Evolutionary conservation across 495 filamentous ascomycete species (phyloP), one percentile per base, ranked within the genome.

Genomic region (Delitschia confertaspora): DNA sequence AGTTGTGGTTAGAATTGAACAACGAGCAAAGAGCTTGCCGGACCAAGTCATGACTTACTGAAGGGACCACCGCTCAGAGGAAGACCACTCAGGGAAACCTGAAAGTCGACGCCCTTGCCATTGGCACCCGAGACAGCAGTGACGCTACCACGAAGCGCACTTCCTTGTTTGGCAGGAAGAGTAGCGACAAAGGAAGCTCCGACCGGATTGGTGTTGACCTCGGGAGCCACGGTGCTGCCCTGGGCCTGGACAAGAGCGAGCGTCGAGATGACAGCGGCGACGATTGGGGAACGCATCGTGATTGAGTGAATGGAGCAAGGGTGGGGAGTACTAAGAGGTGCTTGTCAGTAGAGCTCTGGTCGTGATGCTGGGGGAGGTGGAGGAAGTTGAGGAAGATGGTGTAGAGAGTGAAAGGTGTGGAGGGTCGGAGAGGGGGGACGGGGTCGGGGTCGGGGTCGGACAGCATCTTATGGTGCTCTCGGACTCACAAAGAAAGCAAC

Each of bases 41-140:
- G 25, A 8, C 53, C 8, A 45, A 14, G 16, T 43, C 24, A 16
- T 14, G 21, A 75, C 80, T 54, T 74, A 88, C 81, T 51, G 68
- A 87, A 87, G 4, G 84, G 80, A 3, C 81, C 81, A 22, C 71
- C 74, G 23, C 61, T 63, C 10, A 65, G 60, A 42, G 85, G 85
- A 24, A 93, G 67, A 45, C 83, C 82, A 35, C 53, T 68, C 49
- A 93, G 65, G 37, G 65, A 64, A 42, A 88, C 64, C 33, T 62
- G 57, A 56, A 89, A 73, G 33, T 61, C 46, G 22, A 86, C 73
- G 32, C 85, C 87, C 18, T 67, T 66, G 27, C 83, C 82, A 45
- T 73, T 68, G 0, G 66, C 44, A 30, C 59, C 63, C 2, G 78
- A 66, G 17, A 57, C 65, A n/a, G 74, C 79, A 0, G 63, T 64